Conservation (phyloP, 805 yeast species). For the Ogataea paraovalis region DNA sequence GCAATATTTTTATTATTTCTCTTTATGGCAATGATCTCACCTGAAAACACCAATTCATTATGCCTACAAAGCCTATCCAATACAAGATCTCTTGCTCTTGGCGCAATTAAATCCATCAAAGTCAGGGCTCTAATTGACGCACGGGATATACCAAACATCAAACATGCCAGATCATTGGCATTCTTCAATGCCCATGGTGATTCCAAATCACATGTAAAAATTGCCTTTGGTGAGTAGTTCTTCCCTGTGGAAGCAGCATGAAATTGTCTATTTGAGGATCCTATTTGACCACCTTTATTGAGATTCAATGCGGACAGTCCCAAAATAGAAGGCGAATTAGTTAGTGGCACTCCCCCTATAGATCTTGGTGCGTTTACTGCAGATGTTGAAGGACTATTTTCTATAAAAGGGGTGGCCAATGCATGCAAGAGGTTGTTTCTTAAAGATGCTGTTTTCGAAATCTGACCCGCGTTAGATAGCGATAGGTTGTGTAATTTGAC, state of each 20-base stretch:
- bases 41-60: constrained; percentile 61
- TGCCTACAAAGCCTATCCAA: constrained; percentile 46
- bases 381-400: constrained; percentile 25
- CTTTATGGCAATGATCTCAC: constrained; percentile 78
- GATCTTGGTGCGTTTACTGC: constrained; percentile 5
- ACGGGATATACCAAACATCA: constrained; percentile 78
- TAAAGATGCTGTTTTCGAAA: constrained; percentile 37
- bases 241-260: constrained; percentile 68
- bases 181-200: constrained; percentile 80
- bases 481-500: constrained; percentile 57
- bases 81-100: constrained; percentile 70
- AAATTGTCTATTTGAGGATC: constrained; percentile 31
- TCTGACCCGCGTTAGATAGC: constrained; percentile 36
- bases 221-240: constrained; percentile 71
- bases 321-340: constrained; percentile 21
- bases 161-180: constrained; percentile 85
- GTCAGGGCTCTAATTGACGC: constrained; percentile 57
- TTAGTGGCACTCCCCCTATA: constrained; percentile 26
- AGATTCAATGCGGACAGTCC: constrained; percentile 21
- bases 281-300: not conserved
- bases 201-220: constrained; percentile 70
- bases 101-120: constrained; percentile 71
- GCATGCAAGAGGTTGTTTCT: constrained; percentile 53
- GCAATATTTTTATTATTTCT: constrained; percentile 63
- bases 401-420: constrained; percentile 63